A percentile compares a stretch with the other conserved stretches of the same genome.
phyloP scores from a whole-genome alignment of 2,329 filamentous ascomycete species.

The Aspergillus nomiae region DNA sequence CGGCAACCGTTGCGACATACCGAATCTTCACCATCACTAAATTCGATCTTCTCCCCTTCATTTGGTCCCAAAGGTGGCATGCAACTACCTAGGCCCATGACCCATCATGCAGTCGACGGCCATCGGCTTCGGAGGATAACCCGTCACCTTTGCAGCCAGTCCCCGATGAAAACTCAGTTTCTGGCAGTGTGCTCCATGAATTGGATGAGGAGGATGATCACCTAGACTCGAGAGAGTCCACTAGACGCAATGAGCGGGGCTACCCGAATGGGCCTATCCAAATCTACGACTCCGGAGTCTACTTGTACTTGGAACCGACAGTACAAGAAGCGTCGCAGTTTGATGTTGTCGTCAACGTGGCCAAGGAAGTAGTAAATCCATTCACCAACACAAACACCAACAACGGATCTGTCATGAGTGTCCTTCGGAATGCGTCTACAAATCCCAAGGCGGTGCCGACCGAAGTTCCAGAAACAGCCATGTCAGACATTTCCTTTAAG shows the following conservation, averaged over 20 bases:
- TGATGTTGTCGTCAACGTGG: conserved; percentile 66
- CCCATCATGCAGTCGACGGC: conserved; percentile 32
- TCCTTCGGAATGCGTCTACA: conserved; percentile 51
- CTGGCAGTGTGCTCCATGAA: conserved; percentile 43
- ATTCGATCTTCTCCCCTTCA: conserved; percentile 54
- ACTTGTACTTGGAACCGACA: conserved; percentile 65
- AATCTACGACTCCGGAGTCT: conserved; percentile 64
- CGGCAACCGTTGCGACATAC: conserved; percentile 60
- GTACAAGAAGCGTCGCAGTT: conserved; percentile 61
- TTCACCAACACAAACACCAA: conserved; percentile 43
- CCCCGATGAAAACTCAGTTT: conserved; percentile 28
- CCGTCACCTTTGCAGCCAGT: conserved; percentile 29
- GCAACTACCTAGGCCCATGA: conserved; percentile 47
- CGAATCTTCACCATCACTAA: conserved; percentile 63
- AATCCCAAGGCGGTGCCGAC: conserved; percentile 36
- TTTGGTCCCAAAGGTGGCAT: conserved; percentile 54
- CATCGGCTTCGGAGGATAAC: conserved; percentile 35
- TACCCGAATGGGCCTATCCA: conserved; percentile 66
- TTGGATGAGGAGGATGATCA: conserved; percentile 55
- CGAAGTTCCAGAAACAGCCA: conserved; percentile 47
- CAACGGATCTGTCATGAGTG: conserved; percentile 44
- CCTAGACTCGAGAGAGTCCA: conserved; percentile 55
- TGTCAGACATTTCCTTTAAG: conserved; percentile 51
- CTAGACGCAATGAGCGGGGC: conserved; percentile 62
- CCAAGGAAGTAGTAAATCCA: conserved; percentile 65